Evolutionary conservation across 176 grass and related monocot species (phyloP).

Genomic region (Lolium multiflorum): DNA sequence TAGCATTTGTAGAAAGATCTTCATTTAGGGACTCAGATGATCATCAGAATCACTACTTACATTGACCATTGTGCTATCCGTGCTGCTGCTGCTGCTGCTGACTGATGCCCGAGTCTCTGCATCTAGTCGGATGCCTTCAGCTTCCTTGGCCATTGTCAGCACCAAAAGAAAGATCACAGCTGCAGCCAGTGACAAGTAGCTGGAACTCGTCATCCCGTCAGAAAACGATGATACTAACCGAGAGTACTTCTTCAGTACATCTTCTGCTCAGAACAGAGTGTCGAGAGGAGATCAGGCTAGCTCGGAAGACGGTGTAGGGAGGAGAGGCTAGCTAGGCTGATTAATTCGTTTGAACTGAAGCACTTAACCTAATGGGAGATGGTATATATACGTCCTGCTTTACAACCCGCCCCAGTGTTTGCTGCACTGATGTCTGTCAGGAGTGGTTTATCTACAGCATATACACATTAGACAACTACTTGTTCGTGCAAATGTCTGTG

Average conservation of each 20-base stretch:
- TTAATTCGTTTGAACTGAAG: constrained; percentile 15
- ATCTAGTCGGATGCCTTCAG: constrained; percentile 57
- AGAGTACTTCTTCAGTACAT: background rate
- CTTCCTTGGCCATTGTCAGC: constrained; percentile 25
- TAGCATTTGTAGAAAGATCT: background rate
- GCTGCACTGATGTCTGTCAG: constrained; percentile 28
- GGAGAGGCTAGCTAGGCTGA: background rate
- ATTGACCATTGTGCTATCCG: background rate
- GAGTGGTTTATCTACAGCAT: background rate
- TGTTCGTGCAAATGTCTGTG: background rate
- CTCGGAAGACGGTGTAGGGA: no score
- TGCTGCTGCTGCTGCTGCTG: background rate
- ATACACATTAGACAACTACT: background rate
- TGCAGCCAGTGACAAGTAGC: background rate
- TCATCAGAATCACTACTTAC: constrained; percentile 41
- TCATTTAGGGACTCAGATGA: background rate
- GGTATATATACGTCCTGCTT: constrained; percentile 44
- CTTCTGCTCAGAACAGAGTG: constrained; percentile 20
- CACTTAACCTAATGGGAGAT: constrained; percentile 1
- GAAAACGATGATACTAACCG: background rate
- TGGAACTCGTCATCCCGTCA: constrained; percentile 32
- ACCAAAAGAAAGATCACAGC: constrained; percentile 27
- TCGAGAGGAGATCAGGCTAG: background rate
- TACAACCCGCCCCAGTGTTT: constrained; percentile 5
- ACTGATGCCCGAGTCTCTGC: constrained; percentile 47